These are phyloP conservation scores for Psophocarpus tetragonolobus DNA, from an alignment of 306 rosid genomes.

Conservation along the genomic window DNA sequence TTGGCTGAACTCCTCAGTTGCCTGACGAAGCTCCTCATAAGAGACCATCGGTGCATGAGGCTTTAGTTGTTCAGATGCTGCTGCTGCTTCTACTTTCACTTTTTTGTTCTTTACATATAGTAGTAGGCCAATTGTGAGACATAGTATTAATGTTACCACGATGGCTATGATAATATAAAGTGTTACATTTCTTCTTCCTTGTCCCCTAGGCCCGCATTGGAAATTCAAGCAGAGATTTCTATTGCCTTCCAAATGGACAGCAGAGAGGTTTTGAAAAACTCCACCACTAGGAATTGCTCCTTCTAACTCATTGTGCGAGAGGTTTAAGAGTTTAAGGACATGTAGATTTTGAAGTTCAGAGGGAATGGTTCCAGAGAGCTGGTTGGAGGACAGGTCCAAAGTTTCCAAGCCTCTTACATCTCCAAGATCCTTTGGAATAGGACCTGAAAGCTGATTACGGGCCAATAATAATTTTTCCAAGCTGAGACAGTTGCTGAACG, in stretches of 20 bases:
- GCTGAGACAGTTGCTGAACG: conserved; percentile 59
- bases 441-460: conserved; percentile 60
- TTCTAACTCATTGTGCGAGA: conserved; percentile 66
- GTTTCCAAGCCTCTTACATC: conserved; percentile 57
- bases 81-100: conserved; percentile 18
- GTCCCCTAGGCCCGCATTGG: conserved; percentile 33
- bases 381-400: conserved; percentile 76
- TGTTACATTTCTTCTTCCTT: conserved; percentile 29
- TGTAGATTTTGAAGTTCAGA: conserved; percentile 45
- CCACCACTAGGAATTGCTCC: conserved; percentile 63
- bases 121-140: conserved; percentile 37
- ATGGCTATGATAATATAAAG: conserved; percentile 28
- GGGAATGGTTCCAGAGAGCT: conserved; percentile 71
- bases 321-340: conserved; percentile 53
- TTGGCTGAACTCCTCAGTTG: conserved; percentile 58
- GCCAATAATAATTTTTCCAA: conserved; percentile 56
- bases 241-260: conserved; percentile 66
- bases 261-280: conserved; percentile 46
- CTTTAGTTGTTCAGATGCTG: conserved; percentile 14
- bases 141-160: conserved; percentile 33
- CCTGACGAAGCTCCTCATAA: conserved; percentile 57
- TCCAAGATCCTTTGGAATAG: conserved; percentile 55
- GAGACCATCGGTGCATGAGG: conserved; percentile 52
- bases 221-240: conserved; percentile 50
- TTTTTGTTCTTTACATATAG: conserved; percentile 40